phyloP scores from a whole-genome alignment of 2,329 filamentous ascomycete species.

The Clonostachys rosea region DNA sequence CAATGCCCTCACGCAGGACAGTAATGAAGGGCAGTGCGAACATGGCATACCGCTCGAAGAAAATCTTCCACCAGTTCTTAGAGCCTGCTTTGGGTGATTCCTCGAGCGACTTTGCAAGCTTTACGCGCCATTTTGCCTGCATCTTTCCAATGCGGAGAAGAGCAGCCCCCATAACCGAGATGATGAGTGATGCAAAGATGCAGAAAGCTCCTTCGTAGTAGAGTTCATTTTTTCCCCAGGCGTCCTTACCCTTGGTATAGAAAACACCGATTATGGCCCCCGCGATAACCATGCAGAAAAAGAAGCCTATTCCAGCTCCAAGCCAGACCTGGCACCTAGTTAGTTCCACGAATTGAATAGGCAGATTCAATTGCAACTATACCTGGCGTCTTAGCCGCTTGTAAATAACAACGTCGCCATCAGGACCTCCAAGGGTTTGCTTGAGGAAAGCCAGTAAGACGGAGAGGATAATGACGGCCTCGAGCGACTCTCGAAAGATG shows the following conservation, averaged over 20 bases:
- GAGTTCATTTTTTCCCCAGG: slow-evolving; percentile 59
- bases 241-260: slow-evolving; percentile 54
- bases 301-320: slow-evolving; percentile 56
- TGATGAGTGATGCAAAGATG: slow-evolving; percentile 64
- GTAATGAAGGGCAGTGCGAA: slow-evolving; percentile 70
- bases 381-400: slow-evolving; percentile 61
- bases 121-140: slow-evolving; percentile 72
- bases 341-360: slow-evolving; percentile 24
- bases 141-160: slow-evolving; percentile 72
- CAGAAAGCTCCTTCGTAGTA: slow-evolving; percentile 71
- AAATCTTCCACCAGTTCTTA: slow-evolving; percentile 50
- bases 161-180: slow-evolving; percentile 67
- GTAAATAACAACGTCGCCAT: slow-evolving; percentile 51
- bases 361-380: neutral
- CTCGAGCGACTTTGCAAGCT: slow-evolving; percentile 52
- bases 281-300: slow-evolving; percentile 59
- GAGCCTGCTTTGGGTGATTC: neutral
- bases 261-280: slow-evolving; percentile 65
- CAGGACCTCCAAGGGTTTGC: slow-evolving; percentile 59
- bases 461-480: slow-evolving; percentile 80
- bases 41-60: slow-evolving; percentile 77
- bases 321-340: slow-evolving; percentile 45
- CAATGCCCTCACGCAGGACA: slow-evolving; percentile 63
- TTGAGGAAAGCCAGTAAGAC: slow-evolving; percentile 76
- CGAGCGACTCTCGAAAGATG: slow-evolving; percentile 78